Base-by-base conservation (phyloP, 257 asterid species). In the Paraleonurus japonicus region DNA sequence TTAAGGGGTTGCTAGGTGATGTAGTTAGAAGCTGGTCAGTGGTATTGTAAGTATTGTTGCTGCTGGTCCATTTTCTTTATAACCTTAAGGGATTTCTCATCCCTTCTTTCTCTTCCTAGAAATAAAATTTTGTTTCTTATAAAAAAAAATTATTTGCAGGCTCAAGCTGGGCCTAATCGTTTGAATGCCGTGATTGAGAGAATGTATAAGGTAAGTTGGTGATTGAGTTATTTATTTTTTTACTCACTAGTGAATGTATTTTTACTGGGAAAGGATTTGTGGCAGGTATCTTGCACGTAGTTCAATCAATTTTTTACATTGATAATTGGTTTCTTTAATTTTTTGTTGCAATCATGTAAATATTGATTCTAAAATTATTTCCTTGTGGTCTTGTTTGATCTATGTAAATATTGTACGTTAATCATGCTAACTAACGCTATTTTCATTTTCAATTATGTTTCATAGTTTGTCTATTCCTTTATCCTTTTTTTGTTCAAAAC, bases 181-280 rank as follows among this genome's bases (percentile, higher is more conserved):
- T 73, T 92, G 85, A 89, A 81, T 75, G 84, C 83, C 54, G 98
- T 92, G 41, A 92, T 92, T 59, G 96, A 92, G 78, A 83, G 84
- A 69, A 80, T 92, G 83, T 89, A 92, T 63, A 89, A 89, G 90
- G 98, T 92, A 81, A 61, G 89, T 63, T 33, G 76, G 22, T n/a
- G n/a, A n/a, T n/a, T n/a, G 15, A 30, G 24, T 48, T n/a, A 16
- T 53, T 53, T 53, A 50, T 26, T 50, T 4, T 50, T 13, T 43
- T 43, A n/a, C n/a, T n/a, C n/a, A n/a, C 15, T 43, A 7, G 68
- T 65, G 32, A 3, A 7, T 7, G 35, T 16, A 55, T 23, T 59
- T 73, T 39, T 48, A 59, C 28, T 63, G 17, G 32, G 69, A 15
- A 53, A 67, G 39, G 75, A 66, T 53, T 66, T 16, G n/a, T 67